Evolutionary conservation across 164 flowering plant genomes (phyloP).

Genomic region (Tetracentron sinense): DNA sequence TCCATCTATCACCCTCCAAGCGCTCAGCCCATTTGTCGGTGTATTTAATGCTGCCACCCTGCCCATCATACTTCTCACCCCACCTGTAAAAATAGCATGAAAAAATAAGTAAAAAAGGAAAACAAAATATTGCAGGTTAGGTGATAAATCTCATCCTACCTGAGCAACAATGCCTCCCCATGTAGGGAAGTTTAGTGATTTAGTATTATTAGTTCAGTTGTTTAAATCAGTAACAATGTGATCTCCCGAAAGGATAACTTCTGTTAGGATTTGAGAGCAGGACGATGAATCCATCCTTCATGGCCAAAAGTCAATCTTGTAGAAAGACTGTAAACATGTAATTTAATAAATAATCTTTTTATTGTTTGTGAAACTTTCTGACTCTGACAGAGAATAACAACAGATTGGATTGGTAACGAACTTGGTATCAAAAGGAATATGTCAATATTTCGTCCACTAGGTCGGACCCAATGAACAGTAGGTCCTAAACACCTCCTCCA

Average conservation of each 20-base stretch:
- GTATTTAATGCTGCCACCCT: slow-evolving; percentile 86
- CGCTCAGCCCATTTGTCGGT: slow-evolving; percentile 99
- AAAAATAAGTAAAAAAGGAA: background rate
- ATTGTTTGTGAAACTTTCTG: too few species aligned
- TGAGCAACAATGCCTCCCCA: background rate
- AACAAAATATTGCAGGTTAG: background rate
- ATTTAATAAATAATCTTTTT: too few species aligned
- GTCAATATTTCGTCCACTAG: too few species aligned
- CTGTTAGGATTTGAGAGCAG: background rate
- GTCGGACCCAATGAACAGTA: too few species aligned
- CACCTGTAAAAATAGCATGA: slow-evolving; percentile 45
- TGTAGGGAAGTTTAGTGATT: background rate
- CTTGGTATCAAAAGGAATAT: too few species aligned
- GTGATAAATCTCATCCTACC: background rate
- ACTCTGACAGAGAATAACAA: too few species aligned
- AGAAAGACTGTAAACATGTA: background rate
- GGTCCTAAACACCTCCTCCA: too few species aligned
- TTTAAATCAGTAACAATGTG: background rate
- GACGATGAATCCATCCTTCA: background rate
- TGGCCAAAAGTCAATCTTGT: background rate
- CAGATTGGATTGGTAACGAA: too few species aligned
- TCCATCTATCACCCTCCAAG: slow-evolving; percentile 74
- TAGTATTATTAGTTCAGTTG: background rate
- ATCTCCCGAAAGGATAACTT: background rate
- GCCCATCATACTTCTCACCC: slow-evolving; percentile 96